Percentiles rank a stretch among this genome's conserved stretches.
Evolutionary conservation across 2,329 filamentous ascomycete genomes (phyloP).

Genomic region (Verticillium nonalfalfae): DNA sequence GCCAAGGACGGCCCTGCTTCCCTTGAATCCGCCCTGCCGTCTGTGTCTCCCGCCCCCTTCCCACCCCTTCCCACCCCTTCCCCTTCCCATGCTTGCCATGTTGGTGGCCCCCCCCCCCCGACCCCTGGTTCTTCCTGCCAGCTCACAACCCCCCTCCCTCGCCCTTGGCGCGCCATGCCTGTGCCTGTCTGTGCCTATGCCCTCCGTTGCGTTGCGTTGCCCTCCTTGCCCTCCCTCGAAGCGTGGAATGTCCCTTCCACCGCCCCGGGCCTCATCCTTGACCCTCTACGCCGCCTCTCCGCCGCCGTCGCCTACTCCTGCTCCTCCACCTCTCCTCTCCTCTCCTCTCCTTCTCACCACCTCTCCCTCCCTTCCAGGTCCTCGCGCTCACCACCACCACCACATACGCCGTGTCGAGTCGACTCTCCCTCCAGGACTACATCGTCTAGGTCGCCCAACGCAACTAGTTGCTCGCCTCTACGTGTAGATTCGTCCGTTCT

Average conservation of each 20-base stretch:
- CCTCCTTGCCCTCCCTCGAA: neutral
- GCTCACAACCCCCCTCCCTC: neutral
- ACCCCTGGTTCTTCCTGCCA: neutral
- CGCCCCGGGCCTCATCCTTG: neutral
- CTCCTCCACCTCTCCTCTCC: neutral
- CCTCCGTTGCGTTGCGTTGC: too few species aligned
- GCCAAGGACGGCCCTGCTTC: neutral
- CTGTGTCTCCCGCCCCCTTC: neutral
- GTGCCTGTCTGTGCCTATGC: neutral
- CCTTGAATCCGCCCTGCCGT: neutral
- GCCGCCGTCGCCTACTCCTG: too few species aligned
- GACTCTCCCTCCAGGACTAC: neutral
- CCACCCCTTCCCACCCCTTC: too few species aligned
- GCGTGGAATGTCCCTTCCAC: neutral
- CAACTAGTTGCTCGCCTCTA: neutral
- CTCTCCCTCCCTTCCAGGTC: neutral
- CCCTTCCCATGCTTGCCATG: too few species aligned
- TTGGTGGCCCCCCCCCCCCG: neutral
- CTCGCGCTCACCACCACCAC: neutral
- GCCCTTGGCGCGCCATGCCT: neutral
- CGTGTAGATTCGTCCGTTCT: constrained; percentile 13
- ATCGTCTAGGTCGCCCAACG: neutral
- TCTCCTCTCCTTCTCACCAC: constrained; percentile 3
- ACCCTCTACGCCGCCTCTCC: neutral
- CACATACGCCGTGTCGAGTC: constrained; percentile 1